Evolutionary conservation across 345 rosid species (phyloP), one percentile per base, ranked within the genome.

Genomic region (Nephelium lappaceum): DNA sequence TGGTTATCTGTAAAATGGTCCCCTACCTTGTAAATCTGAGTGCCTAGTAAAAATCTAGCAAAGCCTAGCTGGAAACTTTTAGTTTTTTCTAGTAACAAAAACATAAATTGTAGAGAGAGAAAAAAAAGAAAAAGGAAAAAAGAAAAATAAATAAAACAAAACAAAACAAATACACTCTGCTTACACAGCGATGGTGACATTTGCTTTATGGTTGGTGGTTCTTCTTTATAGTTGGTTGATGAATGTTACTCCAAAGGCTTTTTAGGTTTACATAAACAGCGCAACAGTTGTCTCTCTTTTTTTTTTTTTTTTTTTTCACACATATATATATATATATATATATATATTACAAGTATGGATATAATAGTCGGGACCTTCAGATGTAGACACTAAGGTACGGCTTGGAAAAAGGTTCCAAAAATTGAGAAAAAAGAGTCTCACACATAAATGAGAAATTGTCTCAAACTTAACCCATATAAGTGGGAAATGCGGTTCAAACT

Each of bases 1-100:
- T 72, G 73, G 82, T 80, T 80, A 78, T 79, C 84, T 84, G 83
- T 75, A 76, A 38, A n/a, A 80, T 85, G 89, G 86, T 80, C 88
- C 90, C 89, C 79, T 36, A 58, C 71, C 78, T 68, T 84, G 61
- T n/a, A 62, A 77, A 66, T 73, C 80, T 63, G 45, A 83, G 78
- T 74, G 83, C 87, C 79, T 78, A 74, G 77, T 23, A 86, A 60
- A 83, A 78, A 83, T 80, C 73, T 76, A 80, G 73, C 79, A 25
- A 53, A 68, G 63, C 38, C 85, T 81, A 74, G 88, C 91, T 86
- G 87, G 88, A 83, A 78, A 78, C 80, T 79, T 78, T 60, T 41
- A 36, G 63, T 82, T 61, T 42, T 43, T 71, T 57, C 12, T 19
- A 31, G 24, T 25, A 70, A 45, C 69, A 38, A 57, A 25, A 47